These are phyloP conservation scores for Botrytis elliptica DNA, from an alignment of 2,329 filamentous ascomycete species.

Conservation along the genomic window DNA sequence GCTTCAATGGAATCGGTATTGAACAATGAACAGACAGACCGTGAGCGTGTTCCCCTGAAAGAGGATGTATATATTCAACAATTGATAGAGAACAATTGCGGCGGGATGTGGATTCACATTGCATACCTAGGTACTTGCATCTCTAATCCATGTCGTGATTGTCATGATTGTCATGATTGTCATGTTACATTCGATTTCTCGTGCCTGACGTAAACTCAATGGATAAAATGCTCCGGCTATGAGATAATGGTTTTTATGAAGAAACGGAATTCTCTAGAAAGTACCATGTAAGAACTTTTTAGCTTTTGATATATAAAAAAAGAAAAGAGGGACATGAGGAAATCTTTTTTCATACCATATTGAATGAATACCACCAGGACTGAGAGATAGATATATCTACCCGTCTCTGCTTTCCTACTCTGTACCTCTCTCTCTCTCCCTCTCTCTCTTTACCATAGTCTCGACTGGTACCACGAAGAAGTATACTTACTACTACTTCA, in stretches of 20 bases:
- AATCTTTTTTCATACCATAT: background rate
- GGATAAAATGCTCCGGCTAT: slow-evolving; percentile 10
- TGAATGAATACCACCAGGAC: background rate
- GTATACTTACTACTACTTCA: background rate
- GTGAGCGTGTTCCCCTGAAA: background rate
- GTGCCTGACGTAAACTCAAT: slow-evolving; percentile 14
- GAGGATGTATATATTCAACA: background rate
- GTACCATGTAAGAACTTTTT: background rate
- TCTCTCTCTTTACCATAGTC: too few species aligned
- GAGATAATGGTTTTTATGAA: slow-evolving; percentile 10
- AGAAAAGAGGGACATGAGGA: background rate
- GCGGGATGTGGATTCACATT: background rate
- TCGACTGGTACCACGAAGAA: background rate
- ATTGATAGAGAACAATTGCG: background rate
- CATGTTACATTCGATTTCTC: background rate
- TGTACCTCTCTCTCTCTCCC: too few species aligned
- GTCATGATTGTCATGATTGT: background rate
- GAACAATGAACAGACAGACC: background rate
- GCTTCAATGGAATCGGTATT: background rate
- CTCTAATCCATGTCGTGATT: background rate
- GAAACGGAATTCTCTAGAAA: slow-evolving; percentile 3
- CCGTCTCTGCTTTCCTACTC: background rate
- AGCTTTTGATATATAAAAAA: background rate
- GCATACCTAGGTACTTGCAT: background rate
- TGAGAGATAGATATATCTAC: background rate